Evolutionary conservation across 176 grass and related monocot species (phyloP), one percentile per base, ranked within the genome.

Genomic region (Typha latifolia): DNA sequence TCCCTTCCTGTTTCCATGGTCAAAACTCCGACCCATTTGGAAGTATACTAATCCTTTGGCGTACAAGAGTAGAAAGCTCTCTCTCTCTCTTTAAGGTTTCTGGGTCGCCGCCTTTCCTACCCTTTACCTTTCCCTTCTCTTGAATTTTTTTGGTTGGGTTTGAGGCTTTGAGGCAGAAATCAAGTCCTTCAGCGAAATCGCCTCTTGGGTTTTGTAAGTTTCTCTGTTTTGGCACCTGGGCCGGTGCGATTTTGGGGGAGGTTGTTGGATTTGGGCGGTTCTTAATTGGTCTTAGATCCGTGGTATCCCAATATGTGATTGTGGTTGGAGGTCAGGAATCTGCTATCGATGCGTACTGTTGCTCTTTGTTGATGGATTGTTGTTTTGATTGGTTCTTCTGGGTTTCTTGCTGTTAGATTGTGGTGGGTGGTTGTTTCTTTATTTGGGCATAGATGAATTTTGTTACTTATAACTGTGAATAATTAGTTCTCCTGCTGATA

Each of bases 171-270:
- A 48, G 47, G 57, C n/a, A n/a, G 67, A 10, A 57, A 77, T 67
- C 64, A 26, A 43, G 64, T 32, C 12, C 61, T 19, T 21, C 34
- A 62, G 53, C 53, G 4, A 78, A 69, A 12, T 48, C 62, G 22
- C 34, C 6, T 31, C 53, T 78, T 50, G 62, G 51, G 43, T 64
- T 48, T 62, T 59, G 43, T 62, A 19, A 51, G 70, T 71, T 78
- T 78, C 13, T 56, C 66, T 68, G 15, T 16, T 69, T 69, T 34
- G 49, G 12, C 20, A 48, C 67, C 19, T 69, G 52, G 21, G 51
- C 48, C 52, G 66, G 75, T 63, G 75, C 49, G 61, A 22, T 62
- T 78, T 64, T 69, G 74, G 74, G 73, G 74, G 64, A 62, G 61
- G 37, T 62, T 70, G 10, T n/a, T 32, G 61, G 66, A 26, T 47